Percentiles rank a stretch among this genome's conserved stretches.
Evolutionary conservation across 2,329 filamentous ascomycete species (phyloP).

Genomic region (Rhynchosporium secalis): DNA sequence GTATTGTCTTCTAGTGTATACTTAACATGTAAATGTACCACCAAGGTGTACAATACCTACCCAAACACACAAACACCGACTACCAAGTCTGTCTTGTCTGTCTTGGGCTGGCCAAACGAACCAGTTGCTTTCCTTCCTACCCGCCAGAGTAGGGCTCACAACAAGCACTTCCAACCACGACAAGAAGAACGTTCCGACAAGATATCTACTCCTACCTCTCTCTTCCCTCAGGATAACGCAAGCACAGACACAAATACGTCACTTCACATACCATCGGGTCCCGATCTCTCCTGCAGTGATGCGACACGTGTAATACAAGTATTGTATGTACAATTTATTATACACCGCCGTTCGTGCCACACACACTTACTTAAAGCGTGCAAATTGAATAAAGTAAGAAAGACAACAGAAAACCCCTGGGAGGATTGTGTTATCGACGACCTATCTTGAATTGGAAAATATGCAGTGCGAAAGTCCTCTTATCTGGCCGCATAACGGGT

Average conservation of each 20-base stretch:
- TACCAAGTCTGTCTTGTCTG: too few species aligned
- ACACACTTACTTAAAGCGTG: too few species aligned
- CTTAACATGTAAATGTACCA: too few species aligned
- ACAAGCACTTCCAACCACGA: not conserved
- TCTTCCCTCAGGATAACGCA: not conserved
- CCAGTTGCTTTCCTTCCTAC: not conserved
- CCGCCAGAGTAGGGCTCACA: slow-evolving; percentile 2
- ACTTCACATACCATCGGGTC: slow-evolving; percentile 16
- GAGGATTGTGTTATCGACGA: too few species aligned
- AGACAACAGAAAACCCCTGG: too few species aligned
- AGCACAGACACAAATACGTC: slow-evolving; percentile 21
- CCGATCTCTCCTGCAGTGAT: slow-evolving; percentile 18
- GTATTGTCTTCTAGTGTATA: not conserved
- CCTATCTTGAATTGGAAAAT: too few species aligned
- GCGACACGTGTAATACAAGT: slow-evolving; percentile 26
- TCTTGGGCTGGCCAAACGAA: not conserved
- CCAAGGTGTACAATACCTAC: too few species aligned
- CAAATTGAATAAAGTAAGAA: too few species aligned
- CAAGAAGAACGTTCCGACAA: not conserved
- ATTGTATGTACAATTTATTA: not conserved
- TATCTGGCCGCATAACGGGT: slow-evolving; percentile 8
- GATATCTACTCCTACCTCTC: too few species aligned
- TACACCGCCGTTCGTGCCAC: slow-evolving; percentile 13
- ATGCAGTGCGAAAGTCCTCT: not conserved
- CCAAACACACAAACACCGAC: too few species aligned